Evolutionary conservation across 208 protist species (phyloP), one percentile per base, ranked within the genome.

Genomic region (Wallacemonas rigidus): DNA sequence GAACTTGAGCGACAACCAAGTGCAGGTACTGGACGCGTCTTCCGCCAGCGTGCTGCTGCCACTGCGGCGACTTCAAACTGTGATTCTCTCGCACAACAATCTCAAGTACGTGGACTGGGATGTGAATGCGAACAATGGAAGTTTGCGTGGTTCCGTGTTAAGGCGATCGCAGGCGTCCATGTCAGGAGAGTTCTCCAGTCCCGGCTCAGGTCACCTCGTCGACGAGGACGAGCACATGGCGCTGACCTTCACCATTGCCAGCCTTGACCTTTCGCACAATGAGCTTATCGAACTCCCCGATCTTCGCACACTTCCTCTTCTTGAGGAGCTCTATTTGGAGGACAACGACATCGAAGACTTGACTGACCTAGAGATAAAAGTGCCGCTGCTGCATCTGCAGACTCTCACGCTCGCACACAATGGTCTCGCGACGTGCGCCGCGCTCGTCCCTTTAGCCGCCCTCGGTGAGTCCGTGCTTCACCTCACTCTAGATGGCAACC

Each of bases 231-330:
- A 75, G 1, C 38, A 14, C n/a, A 39, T 41, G 15, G 40, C 76
- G 1, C 50, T 72, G 40, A 53, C 50, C 12, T 73, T 96, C 47
- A 80, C 77, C 7, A 65, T 65, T 41, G 60, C 60, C 41, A 36
- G 72, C 6, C 69, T 96, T 12, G 81, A 96, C 69, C 57, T 96
- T 8, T 79, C 85, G 0, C 87, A 94, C 81, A 96, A 96, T 73
- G 78, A 77, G n/a, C 73, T 96, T 1, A 72, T 91, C 38, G 89
- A 93, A 53, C 43, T 96, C 7, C 91, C 91, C 2, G 86, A 93
- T 69, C 72, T 96, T 17, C 87, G 91, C 55, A 74, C 73, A n/a
- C 77, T 89, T 55, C 87, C 86, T 4, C n/a, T 74, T 15, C 77
- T 96, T 39, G 63, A 86, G 70, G 73, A 81, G 64, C 79, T 96